Conservation (phyloP, 2,329 filamentous ascomycete species). For the Xylariaceae sp. region DNA sequence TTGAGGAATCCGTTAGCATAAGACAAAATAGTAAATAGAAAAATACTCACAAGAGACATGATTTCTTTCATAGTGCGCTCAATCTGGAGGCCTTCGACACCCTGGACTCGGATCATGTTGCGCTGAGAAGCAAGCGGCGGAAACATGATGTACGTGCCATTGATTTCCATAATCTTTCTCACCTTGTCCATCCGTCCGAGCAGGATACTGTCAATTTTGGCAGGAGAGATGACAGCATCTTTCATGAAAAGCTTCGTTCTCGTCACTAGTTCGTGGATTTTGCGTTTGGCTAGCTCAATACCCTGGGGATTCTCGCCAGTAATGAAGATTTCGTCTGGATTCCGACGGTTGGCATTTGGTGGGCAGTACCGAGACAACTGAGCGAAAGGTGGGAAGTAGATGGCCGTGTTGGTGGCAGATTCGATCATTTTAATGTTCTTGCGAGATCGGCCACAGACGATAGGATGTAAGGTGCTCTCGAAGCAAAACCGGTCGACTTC, state of each 20-base stretch:
- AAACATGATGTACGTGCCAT: slow-evolving; percentile 93
- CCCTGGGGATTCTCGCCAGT: slow-evolving; percentile 86
- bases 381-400: slow-evolving; percentile 97
- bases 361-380: slow-evolving; percentile 90
- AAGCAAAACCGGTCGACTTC: slow-evolving; percentile 40
- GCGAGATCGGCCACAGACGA: slow-evolving; percentile 89
- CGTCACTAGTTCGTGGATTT: slow-evolving; percentile 83
- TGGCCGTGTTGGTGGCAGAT: slow-evolving; percentile 91
- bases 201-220: slow-evolving; percentile 94
- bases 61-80: slow-evolving; percentile 95
- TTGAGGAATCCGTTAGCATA: slow-evolving; percentile 37
- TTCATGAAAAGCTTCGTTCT: slow-evolving; percentile 87
- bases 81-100: slow-evolving; percentile 89
- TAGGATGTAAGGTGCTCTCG: slow-evolving; percentile 73
- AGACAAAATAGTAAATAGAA: background rate
- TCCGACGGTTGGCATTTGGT: slow-evolving; percentile 77
- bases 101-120: slow-evolving; percentile 86
- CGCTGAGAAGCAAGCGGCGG: slow-evolving; percentile 86
- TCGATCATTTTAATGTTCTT: slow-evolving; percentile 99
- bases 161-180: slow-evolving; percentile 95
- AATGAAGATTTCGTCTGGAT: slow-evolving; percentile 91
- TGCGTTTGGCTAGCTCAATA: slow-evolving; percentile 88
- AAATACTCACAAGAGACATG: slow-evolving; percentile 79
- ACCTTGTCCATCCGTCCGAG: slow-evolving; percentile 93
- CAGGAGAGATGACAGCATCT: slow-evolving; percentile 85